Percentiles rank a stretch among this genome's conserved stretches.
phyloP scores from a whole-genome alignment of 352 stramenopile genomes.

The Pythium sp. region DNA sequence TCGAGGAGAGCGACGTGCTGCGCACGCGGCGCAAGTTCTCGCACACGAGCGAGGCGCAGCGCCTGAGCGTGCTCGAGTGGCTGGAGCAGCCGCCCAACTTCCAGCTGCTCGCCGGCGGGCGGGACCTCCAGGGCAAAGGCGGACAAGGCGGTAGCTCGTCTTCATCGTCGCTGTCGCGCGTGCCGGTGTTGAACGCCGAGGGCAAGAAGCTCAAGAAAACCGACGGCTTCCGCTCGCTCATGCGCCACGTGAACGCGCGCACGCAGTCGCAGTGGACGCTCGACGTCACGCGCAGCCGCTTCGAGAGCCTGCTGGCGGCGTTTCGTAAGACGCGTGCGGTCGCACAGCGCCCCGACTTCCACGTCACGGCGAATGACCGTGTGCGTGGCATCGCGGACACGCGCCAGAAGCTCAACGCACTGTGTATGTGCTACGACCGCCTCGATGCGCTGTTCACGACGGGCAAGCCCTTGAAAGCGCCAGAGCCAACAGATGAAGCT shows the following conservation, averaged over 20 bases:
- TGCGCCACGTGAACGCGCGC: slow-evolving; percentile 44
- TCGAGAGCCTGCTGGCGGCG: slow-evolving; percentile 49
- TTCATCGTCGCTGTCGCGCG: neutral
- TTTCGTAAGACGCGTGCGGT: slow-evolving; percentile 29
- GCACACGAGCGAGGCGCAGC: slow-evolving; percentile 50
- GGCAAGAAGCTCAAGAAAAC: slow-evolving; percentile 44
- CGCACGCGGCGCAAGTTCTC: slow-evolving; percentile 40
- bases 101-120: slow-evolving; percentile 29
- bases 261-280: slow-evolving; percentile 39
- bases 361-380: slow-evolving; percentile 20
- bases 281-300: slow-evolving; percentile 50
- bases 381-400: slow-evolving; percentile 17
- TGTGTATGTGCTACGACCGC: slow-evolving; percentile 27
- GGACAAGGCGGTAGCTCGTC: neutral
- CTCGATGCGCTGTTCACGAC: slow-evolving; percentile 28
- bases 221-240: slow-evolving; percentile 50
- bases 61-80: slow-evolving; percentile 49
- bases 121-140: neutral
- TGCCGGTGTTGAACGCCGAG: neutral
- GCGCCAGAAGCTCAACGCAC: slow-evolving; percentile 22
- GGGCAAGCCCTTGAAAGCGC: neutral
- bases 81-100: slow-evolving; percentile 51
- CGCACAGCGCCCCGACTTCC: slow-evolving; percentile 14
- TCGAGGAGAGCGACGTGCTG: slow-evolving; percentile 16
- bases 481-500: no score